These are phyloP conservation scores for Mallotus nudiflorus DNA, from an alignment of 345 rosid genomes.

Conservation along the genomic window DNA sequence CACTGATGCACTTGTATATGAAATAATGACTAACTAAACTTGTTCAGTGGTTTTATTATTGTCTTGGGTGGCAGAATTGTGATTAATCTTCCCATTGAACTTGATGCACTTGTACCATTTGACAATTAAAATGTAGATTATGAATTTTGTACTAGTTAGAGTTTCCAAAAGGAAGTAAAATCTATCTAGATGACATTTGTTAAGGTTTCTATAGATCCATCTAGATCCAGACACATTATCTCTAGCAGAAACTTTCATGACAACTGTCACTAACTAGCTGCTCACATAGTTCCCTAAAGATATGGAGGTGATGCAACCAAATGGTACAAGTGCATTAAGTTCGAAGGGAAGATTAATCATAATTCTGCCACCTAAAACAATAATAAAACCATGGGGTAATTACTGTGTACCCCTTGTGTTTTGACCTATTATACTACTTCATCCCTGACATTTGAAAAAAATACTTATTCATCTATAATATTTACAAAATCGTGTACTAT, in stretches of 20 bases:
- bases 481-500: too few relatives aligned
- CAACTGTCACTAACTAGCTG: conserved; percentile 27
- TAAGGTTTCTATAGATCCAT: conserved; percentile 35
- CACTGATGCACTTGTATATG: neutral
- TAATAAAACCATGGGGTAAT: too few relatives aligned
- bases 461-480: too few relatives aligned
- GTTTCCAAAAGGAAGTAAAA: conserved; percentile 33
- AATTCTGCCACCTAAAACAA: neutral
- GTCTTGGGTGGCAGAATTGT: too few relatives aligned
- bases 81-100: neutral
- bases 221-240: conserved; percentile 29
- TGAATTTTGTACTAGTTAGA: conserved; percentile 22
- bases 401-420: too few relatives aligned
- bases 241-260: conserved; percentile 28
- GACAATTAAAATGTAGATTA: conserved; percentile 22
- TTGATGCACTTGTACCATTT: conserved; percentile 27
- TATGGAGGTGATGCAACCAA: conserved; percentile 37
- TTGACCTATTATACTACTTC: too few relatives aligned
- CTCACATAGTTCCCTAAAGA: conserved; percentile 38
- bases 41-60: neutral
- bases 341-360: neutral
- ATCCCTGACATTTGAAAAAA: too few relatives aligned
- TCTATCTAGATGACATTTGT: conserved; percentile 29
- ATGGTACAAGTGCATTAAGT: conserved; percentile 26
- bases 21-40: neutral